A percentile compares a stretch with the other conserved stretches of the same genome.
phyloP scores from a whole-genome alignment of 805 yeast species.

The Kazachstania taianensis region DNA sequence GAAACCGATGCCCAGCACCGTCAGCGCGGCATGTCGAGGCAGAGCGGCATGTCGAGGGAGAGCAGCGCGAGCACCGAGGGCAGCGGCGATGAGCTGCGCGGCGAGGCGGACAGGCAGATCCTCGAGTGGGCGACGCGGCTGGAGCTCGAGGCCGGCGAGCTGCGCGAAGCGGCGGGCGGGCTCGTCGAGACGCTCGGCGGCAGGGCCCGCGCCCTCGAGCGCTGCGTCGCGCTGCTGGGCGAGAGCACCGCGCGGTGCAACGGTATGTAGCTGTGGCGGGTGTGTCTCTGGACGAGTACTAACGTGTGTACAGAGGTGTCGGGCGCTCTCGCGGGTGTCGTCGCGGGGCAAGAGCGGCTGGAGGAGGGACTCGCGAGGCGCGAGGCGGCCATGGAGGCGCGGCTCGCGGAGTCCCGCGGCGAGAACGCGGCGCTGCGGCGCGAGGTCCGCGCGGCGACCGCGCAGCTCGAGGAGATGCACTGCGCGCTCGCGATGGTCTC shows the following conservation, averaged over 20 bases:
- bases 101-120: conserved; percentile 28
- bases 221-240: too few relatives aligned
- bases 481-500: background rate
- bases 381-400: background rate
- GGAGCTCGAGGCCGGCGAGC: conserved; percentile 39
- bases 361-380: background rate
- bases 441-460: background rate
- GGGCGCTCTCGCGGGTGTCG: background rate
- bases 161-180: conserved; percentile 27
- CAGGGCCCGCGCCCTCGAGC: too few relatives aligned
- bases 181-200: too few relatives aligned
- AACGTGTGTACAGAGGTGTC: too few relatives aligned
- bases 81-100: background rate
- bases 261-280: too few relatives aligned
- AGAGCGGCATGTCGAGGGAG: too few relatives aligned
- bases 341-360: background rate
- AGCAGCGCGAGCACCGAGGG: too few relatives aligned
- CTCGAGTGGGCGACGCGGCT: conserved; percentile 41
- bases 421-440: background rate
- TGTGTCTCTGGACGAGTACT: background rate
- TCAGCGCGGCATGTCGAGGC: background rate
- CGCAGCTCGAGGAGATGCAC: background rate
- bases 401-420: background rate
- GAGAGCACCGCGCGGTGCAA: too few relatives aligned
- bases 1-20: background rate